Base-by-base conservation (phyloP, 441 rosid genomes). In the Mallotus repandus region DNA sequence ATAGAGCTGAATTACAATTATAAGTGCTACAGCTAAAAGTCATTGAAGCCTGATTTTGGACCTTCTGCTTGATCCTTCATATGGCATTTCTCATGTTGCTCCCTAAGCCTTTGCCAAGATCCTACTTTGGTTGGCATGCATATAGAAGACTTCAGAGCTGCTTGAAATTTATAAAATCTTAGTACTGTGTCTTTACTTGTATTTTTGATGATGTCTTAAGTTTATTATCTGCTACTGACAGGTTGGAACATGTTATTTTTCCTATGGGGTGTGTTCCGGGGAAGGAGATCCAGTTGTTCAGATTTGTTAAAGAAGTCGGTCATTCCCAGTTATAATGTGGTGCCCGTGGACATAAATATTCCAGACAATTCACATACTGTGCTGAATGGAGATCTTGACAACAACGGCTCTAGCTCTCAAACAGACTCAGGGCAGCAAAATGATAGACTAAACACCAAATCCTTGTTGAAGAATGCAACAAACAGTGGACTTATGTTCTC, bases 211-310 rank as follows among this genome's bases (percentile, higher is more conserved):
- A 15, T 69, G 35, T 32, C 75, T 60, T 38, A 68, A 64, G 66
- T 49, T 66, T 63, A 35, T 81, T 45, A 56, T 78, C 54, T 81
- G 46, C 59, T 76, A 38, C 64, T 84, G 83, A 80, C 95, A 96
- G 99, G 98, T 74, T 96, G 99, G 99, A 96, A 96, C 87, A 84
- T 81, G 82, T 78, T 94, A 58, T 86, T 83, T 83, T 96, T 88
- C 78, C 86, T 96, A 58, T 96, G 99, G 99, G 99, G 98, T 64
- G 96, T 94, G 64, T 96, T 94, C 81, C 86, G 85, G 77, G 92
- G 89, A 84, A 91, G 84, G 82, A 86, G 78, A 81, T 83, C 74
- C 16, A 81, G 7, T 53, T 77, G 63, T 73, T 78, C 84, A 50
- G 78, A 81, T 71, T 75, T 88, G 63, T 75, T 76, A 14, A 82